Evolutionary conservation across 2,329 filamentous ascomycete genomes (phyloP).

Genomic region (Hypoxylon sp.): DNA sequence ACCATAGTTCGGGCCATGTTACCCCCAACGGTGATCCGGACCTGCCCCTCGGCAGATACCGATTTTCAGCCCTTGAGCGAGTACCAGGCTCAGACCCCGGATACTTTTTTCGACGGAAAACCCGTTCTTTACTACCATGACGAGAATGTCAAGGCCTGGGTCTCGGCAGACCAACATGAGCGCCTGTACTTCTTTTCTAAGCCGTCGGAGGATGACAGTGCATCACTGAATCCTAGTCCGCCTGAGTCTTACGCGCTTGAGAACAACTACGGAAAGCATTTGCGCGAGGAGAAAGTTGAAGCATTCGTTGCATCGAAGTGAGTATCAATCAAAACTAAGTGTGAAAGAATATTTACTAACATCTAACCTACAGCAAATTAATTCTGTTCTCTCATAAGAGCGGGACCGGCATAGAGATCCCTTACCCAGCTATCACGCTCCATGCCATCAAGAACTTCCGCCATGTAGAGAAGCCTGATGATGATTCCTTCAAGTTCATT

Average conservation of each 20-base stretch:
- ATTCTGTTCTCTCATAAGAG: slow-evolving; percentile 73
- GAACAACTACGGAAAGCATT: slow-evolving; percentile 51
- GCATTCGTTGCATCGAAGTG: slow-evolving; percentile 73
- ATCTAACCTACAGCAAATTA: slow-evolving; percentile 65
- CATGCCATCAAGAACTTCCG: slow-evolving; percentile 78
- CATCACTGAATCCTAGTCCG: slow-evolving; percentile 51
- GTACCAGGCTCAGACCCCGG: slow-evolving; percentile 80
- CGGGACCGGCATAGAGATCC: slow-evolving; percentile 75
- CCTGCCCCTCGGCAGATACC: slow-evolving; percentile 65
- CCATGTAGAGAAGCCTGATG: slow-evolving; percentile 56
- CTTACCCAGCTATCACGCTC: slow-evolving; percentile 81
- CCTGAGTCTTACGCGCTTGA: slow-evolving; percentile 55
- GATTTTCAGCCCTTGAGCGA: slow-evolving; percentile 77
- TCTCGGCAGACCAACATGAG: slow-evolving; percentile 68
- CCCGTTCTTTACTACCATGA: slow-evolving; percentile 78
- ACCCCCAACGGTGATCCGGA: slow-evolving; percentile 68
- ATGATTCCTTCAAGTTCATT: slow-evolving; percentile 58
- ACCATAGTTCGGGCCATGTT: slow-evolving; percentile 54
- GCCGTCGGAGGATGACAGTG: slow-evolving; percentile 56
- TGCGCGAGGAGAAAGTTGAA: slow-evolving; percentile 65
- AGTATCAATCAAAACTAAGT: slow-evolving; percentile 36
- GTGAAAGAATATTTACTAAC: slow-evolving; percentile 25
- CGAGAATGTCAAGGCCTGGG: slow-evolving; percentile 69
- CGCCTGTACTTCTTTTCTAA: slow-evolving; percentile 67
- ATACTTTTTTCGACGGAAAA: slow-evolving; percentile 78